Evolutionary conservation across 352 stramenopile genomes (phyloP).

Genomic region (Globisporangium barbulae): DNA sequence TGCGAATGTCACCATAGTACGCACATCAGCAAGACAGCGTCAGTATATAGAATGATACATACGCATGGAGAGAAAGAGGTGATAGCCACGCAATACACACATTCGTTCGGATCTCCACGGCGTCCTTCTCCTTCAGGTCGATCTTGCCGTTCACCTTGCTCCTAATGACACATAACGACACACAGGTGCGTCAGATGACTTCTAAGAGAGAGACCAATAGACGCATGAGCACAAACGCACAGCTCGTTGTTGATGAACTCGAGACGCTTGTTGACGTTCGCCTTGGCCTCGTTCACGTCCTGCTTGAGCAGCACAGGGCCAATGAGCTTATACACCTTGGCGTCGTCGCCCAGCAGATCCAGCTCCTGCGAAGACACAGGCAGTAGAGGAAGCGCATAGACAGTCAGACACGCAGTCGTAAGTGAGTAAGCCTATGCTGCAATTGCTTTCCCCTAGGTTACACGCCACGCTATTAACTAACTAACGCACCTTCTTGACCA

Average conservation of each 20-base stretch:
- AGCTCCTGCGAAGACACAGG: conserved; percentile 46
- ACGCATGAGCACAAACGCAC: conserved; percentile 29
- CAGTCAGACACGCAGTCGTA: background rate
- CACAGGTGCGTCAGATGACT: background rate
- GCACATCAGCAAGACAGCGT: background rate
- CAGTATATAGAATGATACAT: background rate
- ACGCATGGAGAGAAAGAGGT: background rate
- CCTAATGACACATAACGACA: conserved; percentile 26
- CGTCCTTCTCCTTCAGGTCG: conserved; percentile 89
- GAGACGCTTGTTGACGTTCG: conserved; percentile 93
- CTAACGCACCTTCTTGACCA: conserved; percentile 87
- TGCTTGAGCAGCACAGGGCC: conserved; percentile 95
- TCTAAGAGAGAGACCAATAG: background rate
- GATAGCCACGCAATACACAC: conserved; percentile 25
- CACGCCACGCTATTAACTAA: background rate
- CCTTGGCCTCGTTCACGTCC: conserved; percentile 91
- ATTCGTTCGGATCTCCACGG: conserved; percentile 83
- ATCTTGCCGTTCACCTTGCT: conserved; percentile 88
- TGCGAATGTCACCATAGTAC: conserved; percentile 21
- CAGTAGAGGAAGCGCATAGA: background rate
- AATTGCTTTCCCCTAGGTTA: background rate
- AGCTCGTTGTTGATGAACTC: conserved; percentile 96
- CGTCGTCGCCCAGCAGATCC: conserved; percentile 79
- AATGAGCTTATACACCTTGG: conserved; percentile 94
- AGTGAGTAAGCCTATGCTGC: background rate